A percentile compares a stretch with the other conserved stretches of the same genome.
Conservation (phyloP, 2,329 filamentous ascomycete genomes). For the Stachybotrys echinatus region DNA sequence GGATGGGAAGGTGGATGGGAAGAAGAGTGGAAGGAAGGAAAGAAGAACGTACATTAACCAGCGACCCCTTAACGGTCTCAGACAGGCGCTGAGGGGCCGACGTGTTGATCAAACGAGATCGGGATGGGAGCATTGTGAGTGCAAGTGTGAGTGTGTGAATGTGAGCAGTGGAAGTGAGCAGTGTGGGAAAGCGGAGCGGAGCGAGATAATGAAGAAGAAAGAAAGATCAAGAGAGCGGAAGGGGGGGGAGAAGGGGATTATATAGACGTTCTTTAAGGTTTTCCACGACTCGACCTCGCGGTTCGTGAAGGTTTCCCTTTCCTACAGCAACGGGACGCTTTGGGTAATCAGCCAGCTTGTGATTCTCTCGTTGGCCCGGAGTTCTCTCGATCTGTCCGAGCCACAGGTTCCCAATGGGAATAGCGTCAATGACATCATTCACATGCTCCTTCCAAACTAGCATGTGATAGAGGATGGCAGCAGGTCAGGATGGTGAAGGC, state of each 20-base stretch:
- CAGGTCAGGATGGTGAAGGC: too few species aligned
- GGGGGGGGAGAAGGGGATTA: not conserved
- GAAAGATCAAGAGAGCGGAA: not conserved
- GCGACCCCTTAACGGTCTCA: constrained; percentile 1
- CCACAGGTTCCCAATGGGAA: too few species aligned
- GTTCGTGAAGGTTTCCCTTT: not conserved
- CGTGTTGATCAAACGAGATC: not conserved
- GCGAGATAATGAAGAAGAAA: constrained; percentile 3
- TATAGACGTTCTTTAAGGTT: not conserved
- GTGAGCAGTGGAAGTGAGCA: not conserved
- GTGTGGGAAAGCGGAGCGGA: constrained; percentile 7
- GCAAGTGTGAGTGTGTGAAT: not conserved
- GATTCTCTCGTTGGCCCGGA: too few species aligned
- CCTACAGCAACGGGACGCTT: too few species aligned
- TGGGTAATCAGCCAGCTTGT: too few species aligned
- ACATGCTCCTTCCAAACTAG: too few species aligned
- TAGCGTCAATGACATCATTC: too few species aligned
- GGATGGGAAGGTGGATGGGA: not conserved
- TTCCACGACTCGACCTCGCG: not conserved
- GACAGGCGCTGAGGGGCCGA: constrained; percentile 1
- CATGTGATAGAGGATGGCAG: too few species aligned
- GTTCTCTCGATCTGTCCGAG: too few species aligned
- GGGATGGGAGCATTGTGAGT: not conserved
- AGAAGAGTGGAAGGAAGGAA: not conserved
- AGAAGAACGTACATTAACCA: not conserved